These are phyloP conservation scores for Aspergillus egyptiacus DNA, from an alignment of 495 filamentous ascomycete species.

Conservation along the genomic window DNA sequence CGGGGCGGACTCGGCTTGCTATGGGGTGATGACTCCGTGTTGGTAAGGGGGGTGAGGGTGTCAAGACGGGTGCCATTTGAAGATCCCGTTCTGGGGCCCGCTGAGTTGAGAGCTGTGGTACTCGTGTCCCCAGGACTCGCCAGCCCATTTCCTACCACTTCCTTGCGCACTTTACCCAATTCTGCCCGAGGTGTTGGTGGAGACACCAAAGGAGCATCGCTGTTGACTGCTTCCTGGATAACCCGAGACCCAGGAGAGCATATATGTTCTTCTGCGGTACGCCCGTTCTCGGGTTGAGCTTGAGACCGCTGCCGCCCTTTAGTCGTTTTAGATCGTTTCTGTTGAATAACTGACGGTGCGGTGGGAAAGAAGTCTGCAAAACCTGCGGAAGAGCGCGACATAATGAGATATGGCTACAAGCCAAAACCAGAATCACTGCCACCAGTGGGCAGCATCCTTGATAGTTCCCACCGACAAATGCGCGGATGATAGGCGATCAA, in stretches of 20 bases:
- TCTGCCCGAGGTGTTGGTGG: slow-evolving; percentile 6
- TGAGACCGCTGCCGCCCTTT: slow-evolving; percentile 37
- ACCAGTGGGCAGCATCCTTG: slow-evolving; percentile 42
- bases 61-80: slow-evolving; percentile 46
- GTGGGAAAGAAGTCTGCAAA: slow-evolving; percentile 89
- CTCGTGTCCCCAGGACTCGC: slow-evolving; percentile 59
- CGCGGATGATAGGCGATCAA: slow-evolving; percentile 23
- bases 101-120: slow-evolving; percentile 56
- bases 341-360: slow-evolving; percentile 64
- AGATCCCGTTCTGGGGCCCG: slow-evolving; percentile 34
- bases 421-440: slow-evolving; percentile 29
- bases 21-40: slow-evolving; percentile 67
- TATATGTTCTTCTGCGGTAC: slow-evolving; percentile 8
- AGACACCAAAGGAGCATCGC: slow-evolving; percentile 11
- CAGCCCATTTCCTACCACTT: slow-evolving; percentile 53
- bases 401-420: slow-evolving; percentile 48
- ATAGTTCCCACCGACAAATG: slow-evolving; percentile 18
- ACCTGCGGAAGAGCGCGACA: slow-evolving; percentile 77
- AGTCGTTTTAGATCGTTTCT: slow-evolving; percentile 43
- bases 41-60: slow-evolving; percentile 71
- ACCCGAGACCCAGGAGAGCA: slow-evolving; percentile 3
- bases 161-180: slow-evolving; percentile 12
- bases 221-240: slow-evolving; percentile 9
- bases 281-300: slow-evolving; percentile 22
- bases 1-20: slow-evolving; percentile 50